phyloP scores from a whole-genome alignment of 495 filamentous ascomycete species.

The Penicillium ochrochloron region DNA sequence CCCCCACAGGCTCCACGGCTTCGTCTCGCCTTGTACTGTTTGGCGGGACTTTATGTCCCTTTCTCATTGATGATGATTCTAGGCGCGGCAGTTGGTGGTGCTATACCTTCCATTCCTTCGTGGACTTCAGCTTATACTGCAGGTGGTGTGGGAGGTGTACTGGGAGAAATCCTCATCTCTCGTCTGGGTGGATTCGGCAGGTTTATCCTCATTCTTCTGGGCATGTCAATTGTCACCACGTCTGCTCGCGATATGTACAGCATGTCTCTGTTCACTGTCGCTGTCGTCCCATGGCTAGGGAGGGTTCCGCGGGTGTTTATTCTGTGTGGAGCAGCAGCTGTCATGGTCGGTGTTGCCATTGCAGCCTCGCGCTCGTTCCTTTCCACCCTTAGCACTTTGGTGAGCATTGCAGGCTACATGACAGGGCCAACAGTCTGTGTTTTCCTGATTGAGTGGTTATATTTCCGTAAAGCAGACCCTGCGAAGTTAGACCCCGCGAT shows the following conservation, averaged over 20 bases:
- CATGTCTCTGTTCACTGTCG: neutral
- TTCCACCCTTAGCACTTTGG: neutral
- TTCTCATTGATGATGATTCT: neutral
- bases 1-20: neutral
- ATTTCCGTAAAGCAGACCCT: neutral
- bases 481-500: neutral
- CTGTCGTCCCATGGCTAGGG: neutral
- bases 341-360: conserved; percentile 4
- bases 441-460: neutral
- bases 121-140: neutral
- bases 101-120: neutral
- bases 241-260: neutral
- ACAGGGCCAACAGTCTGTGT: neutral
- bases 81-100: neutral
- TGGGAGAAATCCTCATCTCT: neutral
- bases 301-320: neutral
- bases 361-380: conserved; percentile 4
- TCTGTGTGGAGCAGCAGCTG: neutral
- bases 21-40: neutral
- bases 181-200: neutral
- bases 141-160: neutral
- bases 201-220: neutral
- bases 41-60: neutral
- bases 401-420: neutral
- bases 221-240: neutral